These are phyloP conservation scores for Leccinum truebloodii DNA, from an alignment of 768 basidiomycete species.

Conservation along the genomic window DNA sequence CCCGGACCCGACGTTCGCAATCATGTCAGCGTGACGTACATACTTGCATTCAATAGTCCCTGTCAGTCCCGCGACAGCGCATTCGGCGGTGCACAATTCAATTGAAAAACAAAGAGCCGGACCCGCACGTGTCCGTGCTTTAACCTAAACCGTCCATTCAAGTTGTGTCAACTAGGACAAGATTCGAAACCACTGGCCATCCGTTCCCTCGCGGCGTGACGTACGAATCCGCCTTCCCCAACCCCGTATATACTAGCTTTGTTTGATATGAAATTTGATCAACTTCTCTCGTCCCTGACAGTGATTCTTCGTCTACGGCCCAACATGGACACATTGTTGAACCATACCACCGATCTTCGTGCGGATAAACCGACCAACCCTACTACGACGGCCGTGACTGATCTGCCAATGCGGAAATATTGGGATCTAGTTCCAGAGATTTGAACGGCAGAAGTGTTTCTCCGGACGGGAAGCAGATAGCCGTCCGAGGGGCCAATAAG, in stretches of 20 bases:
- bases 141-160: background rate
- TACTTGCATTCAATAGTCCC: background rate
- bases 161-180: background rate
- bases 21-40: background rate
- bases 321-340: background rate
- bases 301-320: background rate
- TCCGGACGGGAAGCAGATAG: background rate
- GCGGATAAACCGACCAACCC: background rate
- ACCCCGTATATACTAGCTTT: background rate
- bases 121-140: background rate
- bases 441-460: background rate
- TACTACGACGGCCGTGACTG: background rate
- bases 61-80: background rate
- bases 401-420: background rate
- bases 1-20: background rate
- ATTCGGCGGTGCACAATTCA: background rate
- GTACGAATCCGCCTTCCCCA: background rate
- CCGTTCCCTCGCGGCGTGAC: background rate
- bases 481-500: background rate
- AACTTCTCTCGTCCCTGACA: background rate
- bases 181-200: background rate
- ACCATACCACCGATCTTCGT: background rate
- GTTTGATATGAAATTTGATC: slow-evolving; percentile 6
- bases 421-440: background rate
- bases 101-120: background rate